These are phyloP conservation scores for Sporothrix variecibatus DNA, from an alignment of 2,329 filamentous ascomycete species.

Conservation along the genomic window DNA sequence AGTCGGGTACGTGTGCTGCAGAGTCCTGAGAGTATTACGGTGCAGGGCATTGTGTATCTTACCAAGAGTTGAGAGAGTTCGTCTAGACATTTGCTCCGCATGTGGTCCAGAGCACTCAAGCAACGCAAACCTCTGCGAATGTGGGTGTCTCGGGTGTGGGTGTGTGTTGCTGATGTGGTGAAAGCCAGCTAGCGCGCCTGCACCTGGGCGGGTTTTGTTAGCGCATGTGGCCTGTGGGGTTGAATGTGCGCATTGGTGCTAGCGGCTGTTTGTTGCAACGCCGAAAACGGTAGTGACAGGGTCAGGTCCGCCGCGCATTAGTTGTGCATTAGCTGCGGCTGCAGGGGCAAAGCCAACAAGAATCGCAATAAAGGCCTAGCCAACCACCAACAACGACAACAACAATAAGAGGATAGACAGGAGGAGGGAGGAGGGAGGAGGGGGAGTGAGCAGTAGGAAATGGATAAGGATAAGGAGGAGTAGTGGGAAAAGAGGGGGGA, in stretches of 20 bases:
- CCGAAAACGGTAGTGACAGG: constrained; percentile 32
- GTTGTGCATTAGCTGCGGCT: constrained; percentile 23
- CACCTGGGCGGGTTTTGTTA: constrained; percentile 13
- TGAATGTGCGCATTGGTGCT: constrained; percentile 17
- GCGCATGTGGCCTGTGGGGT: constrained; percentile 24
- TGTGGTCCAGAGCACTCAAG: neutral
- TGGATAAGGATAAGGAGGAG: neutral
- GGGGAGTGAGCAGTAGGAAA: neutral
- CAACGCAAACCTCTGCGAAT: too few relatives aligned
- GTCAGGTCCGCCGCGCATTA: constrained; percentile 23
- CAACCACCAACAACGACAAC: neutral
- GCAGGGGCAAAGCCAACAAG: constrained; percentile 23
- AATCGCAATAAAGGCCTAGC: neutral
- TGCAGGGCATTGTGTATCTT: neutral
- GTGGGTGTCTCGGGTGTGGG: neutral
- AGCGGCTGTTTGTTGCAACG: constrained; percentile 24
- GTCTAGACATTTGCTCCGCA: neutral
- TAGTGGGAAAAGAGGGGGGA: neutral
- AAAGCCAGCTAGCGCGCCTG: constrained; percentile 16
- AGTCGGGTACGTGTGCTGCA: too few relatives aligned
- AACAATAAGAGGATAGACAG: neutral
- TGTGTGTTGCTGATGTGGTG: constrained; percentile 20
- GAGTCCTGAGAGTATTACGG: neutral
- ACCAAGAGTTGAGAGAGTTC: neutral
- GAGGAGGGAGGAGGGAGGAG: neutral